Conservation (phyloP, 345 rosid species). For the Psidium guajava region DNA sequence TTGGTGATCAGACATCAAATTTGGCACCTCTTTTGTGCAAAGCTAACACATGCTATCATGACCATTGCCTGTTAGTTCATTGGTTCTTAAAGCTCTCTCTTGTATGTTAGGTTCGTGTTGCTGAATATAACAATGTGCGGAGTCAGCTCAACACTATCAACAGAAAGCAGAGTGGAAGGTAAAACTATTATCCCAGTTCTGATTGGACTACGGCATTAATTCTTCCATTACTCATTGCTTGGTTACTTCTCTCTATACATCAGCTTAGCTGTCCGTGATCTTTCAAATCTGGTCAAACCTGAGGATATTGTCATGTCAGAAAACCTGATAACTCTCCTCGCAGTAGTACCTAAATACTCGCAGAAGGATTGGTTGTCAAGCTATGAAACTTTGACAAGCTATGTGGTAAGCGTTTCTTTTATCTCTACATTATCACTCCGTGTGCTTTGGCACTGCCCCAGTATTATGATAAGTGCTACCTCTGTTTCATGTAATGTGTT, state of each 20-base stretch:
- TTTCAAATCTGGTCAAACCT: slow-evolving; percentile 82
- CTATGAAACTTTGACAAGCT: slow-evolving; percentile 83
- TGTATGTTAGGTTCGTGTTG: slow-evolving; percentile 75
- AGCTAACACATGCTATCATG: neutral
- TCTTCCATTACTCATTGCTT: neutral
- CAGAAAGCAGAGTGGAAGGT: slow-evolving; percentile 99
- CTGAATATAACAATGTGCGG: slow-evolving; percentile 88
- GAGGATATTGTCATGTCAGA: slow-evolving; percentile 81
- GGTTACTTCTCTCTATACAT: neutral
- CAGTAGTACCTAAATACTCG: slow-evolving; percentile 83
- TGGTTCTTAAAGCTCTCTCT: neutral
- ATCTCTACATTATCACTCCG: neutral
- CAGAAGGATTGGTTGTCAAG: slow-evolving; percentile 96
- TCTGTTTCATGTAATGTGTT: neutral
- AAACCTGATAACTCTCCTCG: slow-evolving; percentile 78
- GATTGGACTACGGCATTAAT: neutral
- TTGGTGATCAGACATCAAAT: neutral
- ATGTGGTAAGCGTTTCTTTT: slow-evolving; percentile 59
- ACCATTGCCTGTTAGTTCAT: neutral
- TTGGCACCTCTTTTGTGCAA: neutral
- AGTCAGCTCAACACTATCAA: slow-evolving; percentile 94
- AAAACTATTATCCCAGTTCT: neutral
- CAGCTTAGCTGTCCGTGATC: slow-evolving; percentile 99
- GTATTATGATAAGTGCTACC: neutral
- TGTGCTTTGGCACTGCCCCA: neutral